Evolutionary conservation across 352 stramenopile genomes (phyloP).

Genomic region (Pythium monospermum): DNA sequence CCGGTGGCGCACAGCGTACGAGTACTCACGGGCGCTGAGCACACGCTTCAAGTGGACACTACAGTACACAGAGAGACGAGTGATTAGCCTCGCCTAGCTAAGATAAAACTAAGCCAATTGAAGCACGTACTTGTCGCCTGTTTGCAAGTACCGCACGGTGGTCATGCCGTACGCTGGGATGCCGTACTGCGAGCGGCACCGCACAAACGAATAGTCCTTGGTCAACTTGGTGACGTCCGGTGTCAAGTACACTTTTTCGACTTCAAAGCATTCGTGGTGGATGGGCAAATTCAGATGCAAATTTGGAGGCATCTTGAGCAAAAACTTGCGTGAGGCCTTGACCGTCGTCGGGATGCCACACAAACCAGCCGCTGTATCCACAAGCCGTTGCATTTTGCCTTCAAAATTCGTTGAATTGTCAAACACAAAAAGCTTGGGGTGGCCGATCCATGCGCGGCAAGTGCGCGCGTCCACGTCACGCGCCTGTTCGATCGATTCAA

Average conservation of each 20-base stretch:
- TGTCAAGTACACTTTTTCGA: conserved; percentile 84
- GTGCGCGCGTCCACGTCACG: conserved; percentile 81
- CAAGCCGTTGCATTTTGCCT: conserved; percentile 84
- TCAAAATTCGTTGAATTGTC: conserved; percentile 84
- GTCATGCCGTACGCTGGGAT: conserved; percentile 85
- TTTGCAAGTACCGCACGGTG: conserved; percentile 73
- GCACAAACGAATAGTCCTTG: conserved; percentile 85
- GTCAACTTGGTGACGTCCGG: conserved; percentile 60
- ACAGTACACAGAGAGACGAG: not conserved
- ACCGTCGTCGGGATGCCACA: conserved; percentile 75
- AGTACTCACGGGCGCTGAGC: conserved; percentile 76
- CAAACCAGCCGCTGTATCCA: conserved; percentile 65
- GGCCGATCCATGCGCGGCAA: conserved; percentile 73
- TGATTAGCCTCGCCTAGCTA: not conserved
- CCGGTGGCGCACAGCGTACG: conserved; percentile 77
- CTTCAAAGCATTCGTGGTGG: conserved; percentile 82
- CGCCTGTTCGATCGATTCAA: conserved; percentile 92
- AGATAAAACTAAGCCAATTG: not conserved
- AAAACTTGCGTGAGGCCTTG: conserved; percentile 72
- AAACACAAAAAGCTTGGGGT: conserved; percentile 84
- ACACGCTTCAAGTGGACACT: conserved; percentile 83
- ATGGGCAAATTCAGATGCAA: conserved; percentile 50
- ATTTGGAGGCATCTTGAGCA: conserved; percentile 36
- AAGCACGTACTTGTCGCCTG: conserved; percentile 62
- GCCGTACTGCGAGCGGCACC: conserved; percentile 78